Evolutionary conservation across 306 rosid genomes (phyloP).

Genomic region (Acacia melanoxylon): DNA sequence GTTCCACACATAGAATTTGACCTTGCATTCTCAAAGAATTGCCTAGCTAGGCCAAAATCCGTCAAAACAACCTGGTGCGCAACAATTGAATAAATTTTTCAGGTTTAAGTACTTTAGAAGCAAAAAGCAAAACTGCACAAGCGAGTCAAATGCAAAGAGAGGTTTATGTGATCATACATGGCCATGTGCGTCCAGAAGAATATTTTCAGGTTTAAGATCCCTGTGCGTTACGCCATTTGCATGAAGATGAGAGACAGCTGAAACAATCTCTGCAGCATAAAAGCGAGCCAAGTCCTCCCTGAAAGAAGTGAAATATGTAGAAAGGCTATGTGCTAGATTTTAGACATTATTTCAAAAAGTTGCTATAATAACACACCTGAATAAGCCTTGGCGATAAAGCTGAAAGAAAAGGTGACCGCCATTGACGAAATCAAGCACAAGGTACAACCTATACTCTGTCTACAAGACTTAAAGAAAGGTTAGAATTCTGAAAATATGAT

Average conservation of each 20-base stretch:
- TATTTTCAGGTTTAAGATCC: conserved; percentile 88
- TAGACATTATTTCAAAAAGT: conserved; percentile 6
- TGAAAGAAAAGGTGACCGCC: conserved; percentile 92
- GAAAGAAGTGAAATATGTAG: conserved; percentile 25
- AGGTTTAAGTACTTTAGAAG: conserved; percentile 16
- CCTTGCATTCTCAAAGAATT: conserved; percentile 54
- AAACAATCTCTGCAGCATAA: conserved; percentile 80
- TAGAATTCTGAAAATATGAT: neutral
- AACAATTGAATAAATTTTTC: neutral
- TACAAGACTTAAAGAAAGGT: conserved; percentile 32
- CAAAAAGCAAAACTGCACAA: neutral
- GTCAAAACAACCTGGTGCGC: conserved; percentile 61
- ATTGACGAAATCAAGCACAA: conserved; percentile 82
- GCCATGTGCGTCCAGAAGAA: conserved; percentile 70
- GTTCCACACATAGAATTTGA: conserved; percentile 83
- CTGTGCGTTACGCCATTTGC: conserved; percentile 78
- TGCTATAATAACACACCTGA: conserved; percentile 48
- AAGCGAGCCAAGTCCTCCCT: conserved; percentile 88
- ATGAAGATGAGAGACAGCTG: conserved; percentile 82
- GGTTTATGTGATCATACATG: conserved; percentile 56
- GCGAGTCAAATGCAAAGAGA: conserved; percentile 15
- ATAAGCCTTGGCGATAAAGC: conserved; percentile 78
- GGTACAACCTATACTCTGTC: conserved; percentile 79
- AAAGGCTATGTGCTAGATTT: conserved; percentile 8
- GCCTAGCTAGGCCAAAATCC: conserved; percentile 84